phyloP scores from a whole-genome alignment of 2,329 filamentous ascomycete species.

The Orbilia brochopaga region DNA sequence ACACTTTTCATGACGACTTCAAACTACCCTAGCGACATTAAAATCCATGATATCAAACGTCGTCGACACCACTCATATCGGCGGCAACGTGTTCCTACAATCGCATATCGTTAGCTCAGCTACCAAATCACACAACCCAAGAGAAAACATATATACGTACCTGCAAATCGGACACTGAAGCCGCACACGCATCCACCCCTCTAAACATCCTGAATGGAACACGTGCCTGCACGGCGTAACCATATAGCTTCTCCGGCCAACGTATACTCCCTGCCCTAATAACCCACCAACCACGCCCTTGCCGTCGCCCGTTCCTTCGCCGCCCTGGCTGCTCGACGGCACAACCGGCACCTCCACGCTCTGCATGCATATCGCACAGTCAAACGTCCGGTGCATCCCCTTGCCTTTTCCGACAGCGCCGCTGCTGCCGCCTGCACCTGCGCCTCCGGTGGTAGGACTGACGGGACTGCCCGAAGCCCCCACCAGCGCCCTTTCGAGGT shows the following conservation, averaged over 20 bases:
- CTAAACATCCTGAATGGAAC: constrained; percentile 88
- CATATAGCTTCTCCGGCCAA: constrained; percentile 88
- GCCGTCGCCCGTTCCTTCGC: neutral
- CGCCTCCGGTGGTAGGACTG: constrained; percentile 58
- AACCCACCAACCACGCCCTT: constrained; percentile 67
- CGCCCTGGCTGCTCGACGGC: constrained; percentile 58
- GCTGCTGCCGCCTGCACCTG: constrained; percentile 19
- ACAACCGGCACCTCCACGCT: constrained; percentile 86
- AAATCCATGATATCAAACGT: no score
- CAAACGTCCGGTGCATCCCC: constrained; percentile 66
- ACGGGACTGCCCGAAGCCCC: constrained; percentile 55
- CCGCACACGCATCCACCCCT: constrained; percentile 94
- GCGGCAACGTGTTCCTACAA: constrained; percentile 53
- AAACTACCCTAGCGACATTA: no score
- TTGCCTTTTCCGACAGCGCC: constrained; percentile 58
- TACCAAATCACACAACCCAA: neutral
- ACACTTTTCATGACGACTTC: no score
- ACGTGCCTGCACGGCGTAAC: constrained; percentile 96
- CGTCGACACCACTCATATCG: constrained; percentile 52
- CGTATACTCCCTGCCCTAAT: constrained; percentile 53
- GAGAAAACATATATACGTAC: constrained; percentile 13
- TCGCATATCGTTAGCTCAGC: constrained; percentile 17
- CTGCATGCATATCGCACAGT: constrained; percentile 95
- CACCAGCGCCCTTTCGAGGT: constrained; percentile 67
- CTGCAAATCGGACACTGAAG: constrained; percentile 95